These are phyloP conservation scores for Tricholoma sp. DNA, from an alignment of 768 basidiomycete genomes.

Conservation along the genomic window DNA sequence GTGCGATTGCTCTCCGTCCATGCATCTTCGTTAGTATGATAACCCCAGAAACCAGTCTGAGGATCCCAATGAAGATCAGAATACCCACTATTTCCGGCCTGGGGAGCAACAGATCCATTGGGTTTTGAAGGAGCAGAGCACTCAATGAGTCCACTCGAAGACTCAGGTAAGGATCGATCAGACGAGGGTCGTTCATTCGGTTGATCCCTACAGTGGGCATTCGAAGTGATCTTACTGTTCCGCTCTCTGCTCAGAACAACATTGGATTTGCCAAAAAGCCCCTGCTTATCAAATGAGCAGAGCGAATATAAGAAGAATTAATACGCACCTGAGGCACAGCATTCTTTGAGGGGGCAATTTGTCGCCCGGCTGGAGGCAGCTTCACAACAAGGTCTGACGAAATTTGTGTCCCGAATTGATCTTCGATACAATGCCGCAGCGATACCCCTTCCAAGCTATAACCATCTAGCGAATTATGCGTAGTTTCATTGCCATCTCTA, in stretches of 20 bases:
- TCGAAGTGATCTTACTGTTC: neutral
- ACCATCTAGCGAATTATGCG: neutral
- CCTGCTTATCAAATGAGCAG: neutral
- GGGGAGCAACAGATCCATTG: neutral
- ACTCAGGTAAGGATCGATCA: neutral
- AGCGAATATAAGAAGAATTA: neutral
- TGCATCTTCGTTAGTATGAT: neutral
- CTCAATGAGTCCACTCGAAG: neutral
- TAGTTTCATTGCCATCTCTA: neutral
- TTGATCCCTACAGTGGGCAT: neutral
- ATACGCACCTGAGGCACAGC: neutral
- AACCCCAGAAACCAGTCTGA: neutral
- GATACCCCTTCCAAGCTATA: neutral
- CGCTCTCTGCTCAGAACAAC: neutral
- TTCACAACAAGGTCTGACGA: neutral
- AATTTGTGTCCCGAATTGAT: neutral
- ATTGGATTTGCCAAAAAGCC: neutral
- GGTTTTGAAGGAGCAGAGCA: neutral
- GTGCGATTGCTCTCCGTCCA: slow-evolving; percentile 2
- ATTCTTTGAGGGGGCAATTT: neutral
- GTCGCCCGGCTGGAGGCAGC: neutral
- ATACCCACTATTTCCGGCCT: neutral
- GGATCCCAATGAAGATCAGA: slow-evolving; percentile 3
- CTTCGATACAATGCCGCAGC: neutral
- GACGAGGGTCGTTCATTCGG: neutral